These are phyloP conservation scores for Volutella citrinella DNA, from an alignment of 2,329 filamentous ascomycete species.

Conservation along the genomic window DNA sequence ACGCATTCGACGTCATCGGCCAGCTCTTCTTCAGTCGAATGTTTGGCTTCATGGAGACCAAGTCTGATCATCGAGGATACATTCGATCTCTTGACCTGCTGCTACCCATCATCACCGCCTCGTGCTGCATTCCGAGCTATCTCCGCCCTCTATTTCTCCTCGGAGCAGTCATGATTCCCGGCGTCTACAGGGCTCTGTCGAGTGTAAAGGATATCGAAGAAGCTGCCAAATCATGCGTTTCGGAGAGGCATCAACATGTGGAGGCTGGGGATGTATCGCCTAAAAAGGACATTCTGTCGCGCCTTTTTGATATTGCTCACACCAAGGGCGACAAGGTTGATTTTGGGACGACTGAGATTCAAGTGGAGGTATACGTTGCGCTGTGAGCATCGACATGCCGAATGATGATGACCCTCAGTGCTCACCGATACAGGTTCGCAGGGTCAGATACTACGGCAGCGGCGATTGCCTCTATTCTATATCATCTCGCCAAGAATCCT, in stretches of 20 bases:
- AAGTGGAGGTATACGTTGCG: background rate
- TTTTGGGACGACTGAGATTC: constrained; percentile 1
- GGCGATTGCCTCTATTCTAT: background rate
- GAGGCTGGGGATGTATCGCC: background rate
- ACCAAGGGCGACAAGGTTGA: background rate
- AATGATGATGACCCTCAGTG: too few species aligned
- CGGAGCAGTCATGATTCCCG: too few species aligned
- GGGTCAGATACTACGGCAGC: constrained; percentile 1
- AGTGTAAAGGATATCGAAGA: too few species aligned
- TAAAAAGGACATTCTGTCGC: constrained; percentile 1
- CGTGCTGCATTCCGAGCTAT: too few species aligned
- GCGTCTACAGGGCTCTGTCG: too few species aligned
- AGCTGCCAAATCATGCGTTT: too few species aligned
- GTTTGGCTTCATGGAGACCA: constrained; percentile 7
- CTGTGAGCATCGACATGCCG: background rate
- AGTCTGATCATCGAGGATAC: constrained; percentile 3
- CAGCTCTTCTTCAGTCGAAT: constrained; percentile 8
- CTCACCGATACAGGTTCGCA: background rate
- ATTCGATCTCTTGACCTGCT: constrained; percentile 5
- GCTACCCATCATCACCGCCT: too few species aligned
- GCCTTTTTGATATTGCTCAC: background rate
- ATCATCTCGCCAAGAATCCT: background rate
- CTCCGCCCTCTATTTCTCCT: too few species aligned
- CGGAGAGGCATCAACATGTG: too few species aligned
- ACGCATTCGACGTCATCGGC: constrained; percentile 8